Percentiles rank a stretch among this genome's conserved stretches.
These are phyloP conservation scores for Colletotrichum higginsianum DNA, from an alignment of 2,329 filamentous ascomycete genomes.

Conservation along the genomic window DNA sequence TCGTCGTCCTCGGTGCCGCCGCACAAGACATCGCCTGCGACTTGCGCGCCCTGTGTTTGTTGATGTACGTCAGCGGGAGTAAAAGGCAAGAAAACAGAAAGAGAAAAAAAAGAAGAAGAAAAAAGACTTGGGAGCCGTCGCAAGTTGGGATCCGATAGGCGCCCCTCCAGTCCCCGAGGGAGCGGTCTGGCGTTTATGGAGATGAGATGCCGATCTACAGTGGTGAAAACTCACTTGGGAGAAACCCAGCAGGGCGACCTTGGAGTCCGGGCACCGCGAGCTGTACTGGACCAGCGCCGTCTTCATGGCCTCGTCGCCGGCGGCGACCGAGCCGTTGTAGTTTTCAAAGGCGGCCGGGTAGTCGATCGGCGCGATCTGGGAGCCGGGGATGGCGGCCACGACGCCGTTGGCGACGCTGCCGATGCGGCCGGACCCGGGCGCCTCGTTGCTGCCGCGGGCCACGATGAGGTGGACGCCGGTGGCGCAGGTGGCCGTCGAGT, in stretches of 20 bases:
- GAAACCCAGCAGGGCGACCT: conserved; percentile 59
- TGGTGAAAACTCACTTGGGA: conserved; percentile 54
- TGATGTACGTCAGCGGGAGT: conserved; percentile 23
- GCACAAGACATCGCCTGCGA: conserved; percentile 56
- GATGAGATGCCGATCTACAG: not conserved
- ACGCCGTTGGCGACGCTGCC: conserved; percentile 53
- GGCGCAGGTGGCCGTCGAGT: conserved; percentile 48
- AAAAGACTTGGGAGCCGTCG: conserved; percentile 13
- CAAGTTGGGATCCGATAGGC: not conserved
- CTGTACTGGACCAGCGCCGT: conserved; percentile 51
- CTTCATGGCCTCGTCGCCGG: conserved; percentile 52
- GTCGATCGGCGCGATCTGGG: conserved; percentile 52
- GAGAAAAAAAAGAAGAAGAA: not conserved
- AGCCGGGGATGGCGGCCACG: conserved; percentile 51
- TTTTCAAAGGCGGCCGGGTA: conserved; percentile 55
- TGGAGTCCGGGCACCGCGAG: conserved; percentile 54
- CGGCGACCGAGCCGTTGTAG: conserved; percentile 54
- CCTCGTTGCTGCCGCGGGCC: conserved; percentile 56
- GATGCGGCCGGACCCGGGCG: conserved; percentile 52
- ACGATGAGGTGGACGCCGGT: conserved; percentile 58
- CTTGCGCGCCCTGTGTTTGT: conserved; percentile 54
- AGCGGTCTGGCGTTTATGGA: not conserved
- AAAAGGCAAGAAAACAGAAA: not conserved
- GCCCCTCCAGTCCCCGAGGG: not conserved
- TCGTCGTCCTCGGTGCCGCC: conserved; percentile 49